These are phyloP conservation scores for Zoysia pacifica DNA, from an alignment of 176 grass and related monocot genomes.

Conservation along the genomic window DNA sequence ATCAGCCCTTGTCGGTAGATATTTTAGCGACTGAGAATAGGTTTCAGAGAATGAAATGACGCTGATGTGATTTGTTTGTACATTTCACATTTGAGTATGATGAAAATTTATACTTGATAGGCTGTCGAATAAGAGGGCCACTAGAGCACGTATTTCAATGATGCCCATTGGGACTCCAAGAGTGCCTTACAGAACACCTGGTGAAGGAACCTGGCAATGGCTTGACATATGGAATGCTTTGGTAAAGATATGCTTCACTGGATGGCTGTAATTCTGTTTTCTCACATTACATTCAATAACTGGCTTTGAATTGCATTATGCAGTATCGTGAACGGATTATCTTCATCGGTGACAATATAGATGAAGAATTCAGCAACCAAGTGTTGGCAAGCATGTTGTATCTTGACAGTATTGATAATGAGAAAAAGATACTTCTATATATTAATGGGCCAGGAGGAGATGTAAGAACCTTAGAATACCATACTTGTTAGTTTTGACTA, in stretches of 20 bases:
- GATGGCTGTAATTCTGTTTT: constrained; percentile 13
- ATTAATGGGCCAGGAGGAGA: constrained; percentile 95
- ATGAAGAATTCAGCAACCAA: constrained; percentile 90
- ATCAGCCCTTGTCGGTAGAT: too few species aligned
- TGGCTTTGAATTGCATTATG: constrained; percentile 33
- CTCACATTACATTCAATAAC: background rate
- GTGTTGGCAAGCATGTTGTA: constrained; percentile 90
- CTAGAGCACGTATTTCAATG: constrained; percentile 60
- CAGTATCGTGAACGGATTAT: constrained; percentile 89
- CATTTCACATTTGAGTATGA: background rate
- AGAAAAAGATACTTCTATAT: constrained; percentile 80
- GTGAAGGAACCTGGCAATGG: constrained; percentile 77
- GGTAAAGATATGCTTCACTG: constrained; percentile 49
- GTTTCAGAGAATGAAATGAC: background rate
- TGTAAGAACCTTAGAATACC: constrained; percentile 55
- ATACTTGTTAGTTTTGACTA: background rate
- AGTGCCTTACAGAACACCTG: constrained; percentile 74
- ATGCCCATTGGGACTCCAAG: constrained; percentile 80
- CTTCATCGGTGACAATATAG: constrained; percentile 75
- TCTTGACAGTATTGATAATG: constrained; percentile 76
- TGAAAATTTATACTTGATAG: constrained; percentile 29
- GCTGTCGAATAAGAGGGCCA: constrained; percentile 57
- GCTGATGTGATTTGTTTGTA: background rate
- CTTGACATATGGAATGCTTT: constrained; percentile 87
- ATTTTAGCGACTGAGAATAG: too few species aligned